Evolutionary conservation across 352 stramenopile species (phyloP).

Genomic region (Phytophthora niederhauseri): DNA sequence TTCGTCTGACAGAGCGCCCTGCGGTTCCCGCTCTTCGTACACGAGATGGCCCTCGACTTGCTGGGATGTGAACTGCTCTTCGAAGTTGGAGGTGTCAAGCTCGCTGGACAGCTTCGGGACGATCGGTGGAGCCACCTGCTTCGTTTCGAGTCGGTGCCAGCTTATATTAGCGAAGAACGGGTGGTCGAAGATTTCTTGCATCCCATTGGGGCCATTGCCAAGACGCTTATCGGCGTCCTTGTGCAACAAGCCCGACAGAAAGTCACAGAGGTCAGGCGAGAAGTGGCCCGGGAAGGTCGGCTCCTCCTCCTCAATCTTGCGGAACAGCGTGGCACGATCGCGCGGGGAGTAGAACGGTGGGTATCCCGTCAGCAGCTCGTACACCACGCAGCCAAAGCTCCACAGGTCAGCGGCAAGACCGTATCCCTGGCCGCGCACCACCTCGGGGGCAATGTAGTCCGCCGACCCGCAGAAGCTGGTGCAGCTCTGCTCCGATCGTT

Average conservation of each 20-base stretch:
- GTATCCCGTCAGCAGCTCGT: conserved; percentile 84
- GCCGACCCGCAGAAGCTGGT: conserved; percentile 86
- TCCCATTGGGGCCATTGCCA: conserved; percentile 57
- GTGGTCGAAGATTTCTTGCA: conserved; percentile 77
- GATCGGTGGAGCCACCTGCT: conserved; percentile 71
- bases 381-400: conserved; percentile 92
- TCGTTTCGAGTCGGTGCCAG: conserved; percentile 78
- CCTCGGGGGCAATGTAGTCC: conserved; percentile 88
- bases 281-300: conserved; percentile 94
- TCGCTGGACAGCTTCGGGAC: conserved; percentile 49
- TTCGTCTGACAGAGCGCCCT: conserved; percentile 30
- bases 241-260: conserved; percentile 65
- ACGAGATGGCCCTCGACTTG: conserved; percentile 64
- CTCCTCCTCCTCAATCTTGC: conserved; percentile 95
- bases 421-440: conserved; percentile 77
- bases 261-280: conserved; percentile 56
- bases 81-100: conserved; percentile 78
- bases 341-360: conserved; percentile 93
- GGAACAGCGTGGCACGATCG: conserved; percentile 95
- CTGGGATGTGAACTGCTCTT: conserved; percentile 76
- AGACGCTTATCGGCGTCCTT: conserved; percentile 69
- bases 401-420: conserved; percentile 80
- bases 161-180: conserved; percentile 77
- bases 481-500: conserved; percentile 61
- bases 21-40: conserved; percentile 55